phyloP scores from a whole-genome alignment of 768 basidiomycete species.

The Phanerodontia chrysosporium region DNA sequence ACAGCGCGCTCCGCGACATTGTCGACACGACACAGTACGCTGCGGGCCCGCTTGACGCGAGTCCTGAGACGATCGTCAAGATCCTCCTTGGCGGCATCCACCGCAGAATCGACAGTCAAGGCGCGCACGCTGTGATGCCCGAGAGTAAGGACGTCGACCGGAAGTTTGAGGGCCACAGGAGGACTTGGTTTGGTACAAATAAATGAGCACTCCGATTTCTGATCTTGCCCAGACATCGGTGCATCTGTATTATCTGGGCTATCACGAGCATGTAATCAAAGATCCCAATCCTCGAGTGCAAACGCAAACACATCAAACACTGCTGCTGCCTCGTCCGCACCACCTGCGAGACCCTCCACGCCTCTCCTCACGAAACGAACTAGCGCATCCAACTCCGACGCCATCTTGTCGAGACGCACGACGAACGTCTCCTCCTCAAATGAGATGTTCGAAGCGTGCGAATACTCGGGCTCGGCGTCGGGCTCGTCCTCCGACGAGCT shows the following conservation, averaged over 20 bases:
- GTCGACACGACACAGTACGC: constrained; percentile 64
- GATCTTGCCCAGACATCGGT: too few species aligned
- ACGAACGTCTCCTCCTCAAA: constrained; percentile 48
- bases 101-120: constrained; percentile 40
- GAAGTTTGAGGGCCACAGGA: too few species aligned
- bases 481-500: constrained; percentile 32
- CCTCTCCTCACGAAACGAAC: constrained; percentile 67
- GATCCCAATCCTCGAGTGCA: constrained; percentile 76
- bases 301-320: constrained; percentile 74
- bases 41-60: constrained; percentile 38
- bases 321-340: constrained; percentile 53
- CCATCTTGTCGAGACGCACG: constrained; percentile 56
- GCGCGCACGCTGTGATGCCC: background rate
- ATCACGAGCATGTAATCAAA: too few species aligned
- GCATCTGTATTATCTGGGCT: too few species aligned
- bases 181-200: too few species aligned
- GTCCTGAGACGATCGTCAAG: constrained; percentile 45
- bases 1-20: constrained; percentile 52
- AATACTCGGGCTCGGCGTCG: constrained; percentile 26
- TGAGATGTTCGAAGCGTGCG: constrained; percentile 28
- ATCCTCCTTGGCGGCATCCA: constrained; percentile 66
- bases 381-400: constrained; percentile 63
- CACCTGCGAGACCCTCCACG: constrained; percentile 64
- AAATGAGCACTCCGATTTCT: too few species aligned
- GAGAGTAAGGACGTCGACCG: background rate